Base-by-base conservation (phyloP, 768 basidiomycete genomes). In the Trametes coccinea region DNA sequence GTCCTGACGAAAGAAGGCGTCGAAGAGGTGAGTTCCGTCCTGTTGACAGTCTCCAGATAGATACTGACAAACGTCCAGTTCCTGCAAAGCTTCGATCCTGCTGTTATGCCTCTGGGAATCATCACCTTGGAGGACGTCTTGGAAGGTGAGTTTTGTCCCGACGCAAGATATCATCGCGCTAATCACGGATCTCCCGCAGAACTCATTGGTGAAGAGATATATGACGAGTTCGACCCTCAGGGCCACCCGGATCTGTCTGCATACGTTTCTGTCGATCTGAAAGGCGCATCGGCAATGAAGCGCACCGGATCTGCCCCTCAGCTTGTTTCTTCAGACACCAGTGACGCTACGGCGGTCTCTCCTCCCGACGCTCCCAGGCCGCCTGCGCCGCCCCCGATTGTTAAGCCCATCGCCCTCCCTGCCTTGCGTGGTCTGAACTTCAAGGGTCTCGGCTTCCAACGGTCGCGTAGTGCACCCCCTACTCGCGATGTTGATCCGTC, bases 101-200 rank as follows among this genome's bases (percentile, higher is more conserved):
- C 87, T 17, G 80, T 93, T 37, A 89, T 88, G 79, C 93, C 92
- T 2, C 79, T 95, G 29, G 94, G 94, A 52, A 93, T 96, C 67
- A 95, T 96, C 62, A 96, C 94, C 0, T 81, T 96, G 2, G 94
- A 96, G 74, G 94, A 96, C 65, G 91, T 96, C 8, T 79, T 96
- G 9, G 94, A 96, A 84, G 90, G 90, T 89, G 53, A 22, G 70
- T 67, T 43, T 17, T 22, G 22, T 22, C 22, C 22, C 22, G 22
- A 22, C 22, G 22, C 22, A 22, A 22, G 22, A 22, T 22, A 22
- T 22, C 22, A 22, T 22, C 22, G 22, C 22, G 22, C 22, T 22
- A 22, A 22, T 22, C 22, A 22, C 41, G 56, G 29, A 61, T 22
- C 31, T 9, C n/a, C 3, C 49, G 8, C 67, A 92, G 93, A 95